Conservation (phyloP, 2,329 filamentous ascomycete species). For the Hypoxylon sp. region DNA sequence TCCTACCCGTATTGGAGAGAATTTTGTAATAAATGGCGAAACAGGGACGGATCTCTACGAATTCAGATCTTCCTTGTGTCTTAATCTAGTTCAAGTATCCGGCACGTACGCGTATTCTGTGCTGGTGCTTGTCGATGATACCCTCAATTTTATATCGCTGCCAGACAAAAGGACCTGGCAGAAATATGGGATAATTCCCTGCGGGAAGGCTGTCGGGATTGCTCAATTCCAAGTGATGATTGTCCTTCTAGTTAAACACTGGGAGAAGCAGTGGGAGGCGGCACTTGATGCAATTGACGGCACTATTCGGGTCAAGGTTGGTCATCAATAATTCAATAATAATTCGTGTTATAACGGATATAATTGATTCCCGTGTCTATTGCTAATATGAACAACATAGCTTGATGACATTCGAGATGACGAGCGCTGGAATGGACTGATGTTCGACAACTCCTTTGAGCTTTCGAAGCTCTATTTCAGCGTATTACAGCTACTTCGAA, state of each 20-base stretch:
- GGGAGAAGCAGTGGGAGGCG: neutral
- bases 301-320: slow-evolving; percentile 1
- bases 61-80: neutral
- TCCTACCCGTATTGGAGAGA: neutral
- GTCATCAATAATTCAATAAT: neutral
- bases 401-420: neutral
- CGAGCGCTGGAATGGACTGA: slow-evolving; percentile 1
- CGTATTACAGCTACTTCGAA: neutral
- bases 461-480: neutral
- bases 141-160: neutral
- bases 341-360: neutral
- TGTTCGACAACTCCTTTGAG: neutral
- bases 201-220: too few relatives aligned
- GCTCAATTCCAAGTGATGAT: too few relatives aligned
- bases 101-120: neutral
- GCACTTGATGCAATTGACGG: neutral
- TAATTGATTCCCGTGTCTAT: neutral
- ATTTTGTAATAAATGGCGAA: neutral
- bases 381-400: neutral
- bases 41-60: neutral
- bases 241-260: too few relatives aligned
- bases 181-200: too few relatives aligned
- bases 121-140: neutral
- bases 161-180: too few relatives aligned
- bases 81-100: neutral